phyloP scores from a whole-genome alignment of 352 stramenopile species.

The Phytophthora pisi region DNA sequence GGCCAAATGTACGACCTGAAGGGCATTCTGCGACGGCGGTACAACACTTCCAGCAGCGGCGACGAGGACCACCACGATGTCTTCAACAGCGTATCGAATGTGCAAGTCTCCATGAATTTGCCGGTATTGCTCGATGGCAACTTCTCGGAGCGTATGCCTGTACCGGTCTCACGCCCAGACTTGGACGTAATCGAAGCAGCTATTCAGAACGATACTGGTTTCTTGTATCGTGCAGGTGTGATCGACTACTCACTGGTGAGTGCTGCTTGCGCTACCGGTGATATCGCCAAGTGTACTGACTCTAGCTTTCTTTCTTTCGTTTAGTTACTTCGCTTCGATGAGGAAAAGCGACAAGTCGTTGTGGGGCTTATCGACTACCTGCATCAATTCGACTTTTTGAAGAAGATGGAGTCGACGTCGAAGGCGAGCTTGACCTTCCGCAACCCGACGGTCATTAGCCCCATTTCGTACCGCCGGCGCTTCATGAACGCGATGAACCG shows the following conservation, averaged over 20 bases:
- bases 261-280: not conserved
- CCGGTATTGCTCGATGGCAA: constrained; percentile 84
- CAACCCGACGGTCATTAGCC: constrained; percentile 85
- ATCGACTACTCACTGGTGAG: constrained; percentile 89
- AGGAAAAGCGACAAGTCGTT: constrained; percentile 74
- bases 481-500: constrained; percentile 87
- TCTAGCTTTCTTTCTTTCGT: constrained; percentile 3
- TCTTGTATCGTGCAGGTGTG: constrained; percentile 74
- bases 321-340: constrained; percentile 83
- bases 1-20: constrained; percentile 91
- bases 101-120: constrained; percentile 58
- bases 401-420: constrained; percentile 90
- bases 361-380: constrained; percentile 88
- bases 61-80: constrained; percentile 44
- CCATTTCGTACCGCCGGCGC: constrained; percentile 74
- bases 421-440: constrained; percentile 86
- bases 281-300: constrained; percentile 10
- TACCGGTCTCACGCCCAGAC: constrained; percentile 72
- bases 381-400: constrained; percentile 90
- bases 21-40: constrained; percentile 78
- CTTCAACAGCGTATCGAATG: constrained; percentile 49
- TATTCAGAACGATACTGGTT: constrained; percentile 80
- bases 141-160: constrained; percentile 77
- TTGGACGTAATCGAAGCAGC: constrained; percentile 66
- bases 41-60: constrained; percentile 48